Base-by-base conservation (phyloP, 257 asterid species). In the Forsythia suspensa region DNA sequence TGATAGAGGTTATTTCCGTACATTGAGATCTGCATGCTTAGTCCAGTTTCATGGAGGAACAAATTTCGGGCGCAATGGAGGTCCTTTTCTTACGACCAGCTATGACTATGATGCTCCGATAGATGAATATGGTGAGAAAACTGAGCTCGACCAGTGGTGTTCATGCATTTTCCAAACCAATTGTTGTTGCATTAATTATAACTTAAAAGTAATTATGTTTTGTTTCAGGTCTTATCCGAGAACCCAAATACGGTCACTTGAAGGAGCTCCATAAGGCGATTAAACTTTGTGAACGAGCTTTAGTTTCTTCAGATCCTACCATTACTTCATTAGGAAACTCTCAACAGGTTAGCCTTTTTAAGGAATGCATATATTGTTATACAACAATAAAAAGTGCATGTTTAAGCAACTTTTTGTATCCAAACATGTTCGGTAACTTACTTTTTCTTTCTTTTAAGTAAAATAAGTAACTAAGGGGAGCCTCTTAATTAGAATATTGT, bases 31-130 rank as follows among this genome's bases (percentile, higher is more conserved):
- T 52, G 68, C 34, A 39, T 16, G 46, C 38, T 15, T 59, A 29
- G 57, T 63, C 59, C 88, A 91, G 97, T 91, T 79, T 65, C 97
- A 91, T 4, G 97, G 97, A 7, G 97, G 97, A 79, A 91, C 97
- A 46, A 91, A 91, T 86, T 90, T 90, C 55, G 95, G 92, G 9
- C 93, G 97, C 76, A 86, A 92, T 41, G 96, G 94, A 20, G 97
- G 97, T 24, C 94, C 92, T 52, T 90, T 91, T 66, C 77, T 90
- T 43, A 89, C 94, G 51, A 91, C 97, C 12, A 87, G 90, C 84
- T 90, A 91, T 39, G 97, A 91, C 73, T 90, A 90, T 80, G 97
- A 91, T 86, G 97, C 97, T 80, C 97, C 95, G 0, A 83, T 90
- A 42, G 97, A 91, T 68, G 97, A 91, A 82, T 90, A 86, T 72